Conservation (phyloP, 139 green algal genomes). For the Picochlorum sp. region DNA sequence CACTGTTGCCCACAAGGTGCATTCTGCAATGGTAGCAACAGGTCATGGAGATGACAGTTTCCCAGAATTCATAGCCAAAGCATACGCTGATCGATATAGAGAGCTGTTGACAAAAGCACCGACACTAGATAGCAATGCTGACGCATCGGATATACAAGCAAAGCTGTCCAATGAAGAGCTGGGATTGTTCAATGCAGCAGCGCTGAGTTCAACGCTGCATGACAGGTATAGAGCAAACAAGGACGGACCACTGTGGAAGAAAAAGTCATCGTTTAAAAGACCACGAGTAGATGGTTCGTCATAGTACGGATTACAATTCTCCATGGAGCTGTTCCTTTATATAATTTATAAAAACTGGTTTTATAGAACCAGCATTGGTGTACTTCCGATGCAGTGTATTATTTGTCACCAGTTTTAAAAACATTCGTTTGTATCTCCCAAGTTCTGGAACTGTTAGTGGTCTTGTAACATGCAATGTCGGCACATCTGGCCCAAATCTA, state of each 20-base stretch:
- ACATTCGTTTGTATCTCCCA: constrained; percentile 73
- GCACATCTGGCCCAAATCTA: constrained; percentile 20
- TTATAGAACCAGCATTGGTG: constrained; percentile 35
- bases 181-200: constrained; percentile 20
- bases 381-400: constrained; percentile 40
- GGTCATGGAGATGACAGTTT: constrained; percentile 21
- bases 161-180: constrained; percentile 34
- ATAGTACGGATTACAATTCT: not conserved
- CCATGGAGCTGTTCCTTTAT: constrained; percentile 32
- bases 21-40: constrained; percentile 19
- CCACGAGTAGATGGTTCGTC: not conserved
- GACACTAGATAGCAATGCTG: constrained; percentile 24
- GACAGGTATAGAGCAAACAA: constrained; percentile 13
- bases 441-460: constrained; percentile 52
- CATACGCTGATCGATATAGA: constrained; percentile 39
- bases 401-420: constrained; percentile 76
- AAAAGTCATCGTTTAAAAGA: constrained; percentile 2
- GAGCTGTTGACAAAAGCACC: constrained; percentile 39
- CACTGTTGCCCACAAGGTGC: constrained; percentile 26
- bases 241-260: not conserved
- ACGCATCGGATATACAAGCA: constrained; percentile 21
- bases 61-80: constrained; percentile 26
- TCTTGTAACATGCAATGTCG: constrained; percentile 26
- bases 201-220: not conserved
- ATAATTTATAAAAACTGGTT: constrained; percentile 78